These are phyloP conservation scores for Jimgerdemannia lactiflua DNA, from an alignment of 192 early-diverging fungal genomes.

Conservation along the genomic window DNA sequence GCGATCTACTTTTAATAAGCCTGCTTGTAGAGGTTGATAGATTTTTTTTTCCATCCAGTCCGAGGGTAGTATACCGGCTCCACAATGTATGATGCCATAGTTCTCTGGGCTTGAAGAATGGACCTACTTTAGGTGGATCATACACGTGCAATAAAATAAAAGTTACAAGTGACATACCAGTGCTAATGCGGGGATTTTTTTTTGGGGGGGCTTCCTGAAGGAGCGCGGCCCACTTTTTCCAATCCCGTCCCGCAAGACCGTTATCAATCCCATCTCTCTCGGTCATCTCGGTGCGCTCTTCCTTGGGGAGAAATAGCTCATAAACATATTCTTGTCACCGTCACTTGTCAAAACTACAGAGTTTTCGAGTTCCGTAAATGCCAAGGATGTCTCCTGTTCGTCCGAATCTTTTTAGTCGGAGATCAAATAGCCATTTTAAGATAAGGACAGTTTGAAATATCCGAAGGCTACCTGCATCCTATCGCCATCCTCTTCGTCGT, in stretches of 20 bases:
- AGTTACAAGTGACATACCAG: too few species aligned
- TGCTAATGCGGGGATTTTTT: not conserved
- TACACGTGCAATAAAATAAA: too few species aligned
- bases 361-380: not conserved
- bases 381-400: not conserved
- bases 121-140: too few species aligned
- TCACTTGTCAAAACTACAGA: not conserved
- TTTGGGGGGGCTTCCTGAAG: not conserved
- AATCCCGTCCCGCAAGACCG: not conserved
- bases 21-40: not conserved
- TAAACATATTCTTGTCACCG: not conserved
- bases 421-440: not conserved
- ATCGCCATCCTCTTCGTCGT: not conserved
- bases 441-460: not conserved
- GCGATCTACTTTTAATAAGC: not conserved
- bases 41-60: not conserved
- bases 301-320: not conserved
- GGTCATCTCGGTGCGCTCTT: not conserved
- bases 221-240: not conserved
- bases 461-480: not conserved
- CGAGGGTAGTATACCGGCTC: not conserved
- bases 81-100: not conserved
- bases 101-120: not conserved
- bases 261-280: not conserved
- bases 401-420: not conserved